A percentile compares a stretch with the other conserved stretches of the same genome.
These are phyloP conservation scores for Paecilomyces sp. DNA, from an alignment of 2,329 filamentous ascomycete species.

Conservation along the genomic window DNA sequence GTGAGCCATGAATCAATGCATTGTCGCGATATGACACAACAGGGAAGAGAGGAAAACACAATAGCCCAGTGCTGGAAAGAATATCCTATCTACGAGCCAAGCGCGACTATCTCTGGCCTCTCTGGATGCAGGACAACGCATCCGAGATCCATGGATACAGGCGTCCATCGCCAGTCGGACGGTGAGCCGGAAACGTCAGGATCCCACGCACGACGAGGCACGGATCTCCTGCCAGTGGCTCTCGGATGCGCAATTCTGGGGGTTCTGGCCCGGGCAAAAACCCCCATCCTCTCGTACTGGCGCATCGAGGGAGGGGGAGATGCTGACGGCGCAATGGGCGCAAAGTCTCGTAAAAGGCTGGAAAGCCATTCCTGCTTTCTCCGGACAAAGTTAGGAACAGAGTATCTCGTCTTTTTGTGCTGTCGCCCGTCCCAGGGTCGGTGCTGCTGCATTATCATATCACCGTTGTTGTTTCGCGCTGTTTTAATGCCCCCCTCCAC, in stretches of 20 bases:
- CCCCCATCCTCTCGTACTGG: not conserved
- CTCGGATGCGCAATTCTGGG: not conserved
- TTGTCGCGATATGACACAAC: not conserved
- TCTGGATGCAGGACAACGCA: not conserved
- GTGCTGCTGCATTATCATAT: not conserved
- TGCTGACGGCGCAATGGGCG: not conserved
- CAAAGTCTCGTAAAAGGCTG: not conserved
- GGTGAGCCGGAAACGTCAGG: not conserved
- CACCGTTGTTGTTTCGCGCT: not conserved
- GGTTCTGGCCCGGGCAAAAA: not conserved
- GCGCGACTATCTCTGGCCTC: not conserved
- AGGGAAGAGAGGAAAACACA: not conserved
- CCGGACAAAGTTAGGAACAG: not conserved
- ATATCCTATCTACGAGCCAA: not conserved
- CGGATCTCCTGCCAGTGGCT: not conserved
- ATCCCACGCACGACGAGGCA: not conserved
- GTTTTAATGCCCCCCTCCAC: not conserved
- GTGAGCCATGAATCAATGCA: not conserved
- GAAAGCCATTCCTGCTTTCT: not conserved
- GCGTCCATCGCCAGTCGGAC: not conserved
- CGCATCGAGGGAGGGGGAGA: not conserved
- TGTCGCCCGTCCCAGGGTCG: not conserved
- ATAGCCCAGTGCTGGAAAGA: not conserved
- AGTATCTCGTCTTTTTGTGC: no score
- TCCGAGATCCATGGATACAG: not conserved